phyloP scores from a whole-genome alignment of 345 rosid species.

The Eutrema yunnanense region DNA sequence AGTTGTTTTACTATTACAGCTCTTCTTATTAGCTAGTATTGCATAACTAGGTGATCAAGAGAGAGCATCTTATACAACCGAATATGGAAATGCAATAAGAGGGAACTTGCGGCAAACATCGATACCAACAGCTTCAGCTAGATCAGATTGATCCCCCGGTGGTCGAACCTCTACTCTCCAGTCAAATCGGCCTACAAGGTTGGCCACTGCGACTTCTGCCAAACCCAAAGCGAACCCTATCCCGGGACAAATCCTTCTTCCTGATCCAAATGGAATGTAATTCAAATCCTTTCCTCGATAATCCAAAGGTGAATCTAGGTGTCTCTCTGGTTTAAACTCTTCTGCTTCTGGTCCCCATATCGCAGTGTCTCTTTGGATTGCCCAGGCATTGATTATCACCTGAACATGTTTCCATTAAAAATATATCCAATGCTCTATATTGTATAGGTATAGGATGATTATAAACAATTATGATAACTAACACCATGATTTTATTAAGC shows the following conservation, averaged over 20 bases:
- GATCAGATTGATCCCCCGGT: constrained; percentile 7
- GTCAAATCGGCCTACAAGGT: constrained; percentile 10
- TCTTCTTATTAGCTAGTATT: neutral
- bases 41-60: neutral
- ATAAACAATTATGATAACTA: neutral
- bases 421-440: neutral
- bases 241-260: constrained; percentile 17
- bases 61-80: neutral
- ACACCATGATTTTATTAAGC: neutral
- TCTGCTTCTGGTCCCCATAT: constrained; percentile 45
- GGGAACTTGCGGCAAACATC: constrained; percentile 13
- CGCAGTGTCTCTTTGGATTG: constrained; percentile 27
- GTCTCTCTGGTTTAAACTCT: constrained; percentile 41
- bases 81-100: constrained; percentile 12
- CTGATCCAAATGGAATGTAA: constrained; percentile 22
- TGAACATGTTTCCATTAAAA: neutral
- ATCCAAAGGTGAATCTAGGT: neutral
- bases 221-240: constrained; percentile 7
- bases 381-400: constrained; percentile 35
- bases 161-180: neutral
- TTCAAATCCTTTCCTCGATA: constrained; percentile 10
- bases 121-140: constrained; percentile 6
- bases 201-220: constrained; percentile 10
- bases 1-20: neutral
- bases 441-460: neutral